Conservation (phyloP, 2,329 filamentous ascomycete genomes). For the Cladosporium sp. region DNA sequence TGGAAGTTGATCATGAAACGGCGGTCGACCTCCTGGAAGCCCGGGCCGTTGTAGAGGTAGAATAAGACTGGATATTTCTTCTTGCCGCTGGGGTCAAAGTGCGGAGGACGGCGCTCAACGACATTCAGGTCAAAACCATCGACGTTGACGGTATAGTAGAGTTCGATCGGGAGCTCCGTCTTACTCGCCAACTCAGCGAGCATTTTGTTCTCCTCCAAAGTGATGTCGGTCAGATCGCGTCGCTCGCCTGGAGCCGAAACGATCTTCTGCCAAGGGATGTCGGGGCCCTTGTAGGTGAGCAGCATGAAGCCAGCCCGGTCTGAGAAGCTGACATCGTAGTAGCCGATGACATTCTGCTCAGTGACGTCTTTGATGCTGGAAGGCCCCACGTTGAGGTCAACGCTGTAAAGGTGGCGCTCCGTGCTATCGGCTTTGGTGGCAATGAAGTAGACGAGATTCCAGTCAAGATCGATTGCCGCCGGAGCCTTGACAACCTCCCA, state of each 20-base stretch:
- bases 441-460: slow-evolving; percentile 86
- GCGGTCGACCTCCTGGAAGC: slow-evolving; percentile 82
- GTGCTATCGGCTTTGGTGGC: slow-evolving; percentile 81
- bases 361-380: slow-evolving; percentile 63
- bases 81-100: slow-evolving; percentile 63
- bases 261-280: slow-evolving; percentile 85
- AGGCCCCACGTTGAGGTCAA: slow-evolving; percentile 68
- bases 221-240: slow-evolving; percentile 54
- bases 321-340: slow-evolving; percentile 80
- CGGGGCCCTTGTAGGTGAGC: slow-evolving; percentile 77
- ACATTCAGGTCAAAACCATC: slow-evolving; percentile 67
- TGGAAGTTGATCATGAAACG: slow-evolving; percentile 83
- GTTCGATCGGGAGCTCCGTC: slow-evolving; percentile 74
- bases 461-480: slow-evolving; percentile 73
- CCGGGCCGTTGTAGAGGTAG: slow-evolving; percentile 87
- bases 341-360: slow-evolving; percentile 65
- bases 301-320: slow-evolving; percentile 73
- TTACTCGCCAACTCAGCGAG: slow-evolving; percentile 64
- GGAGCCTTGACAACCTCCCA: slow-evolving; percentile 91
- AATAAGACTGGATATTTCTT: slow-evolving; percentile 93
- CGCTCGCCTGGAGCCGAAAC: slow-evolving; percentile 70
- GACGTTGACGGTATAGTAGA: slow-evolving; percentile 79
- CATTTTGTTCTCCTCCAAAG: slow-evolving; percentile 70
- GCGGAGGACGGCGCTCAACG: slow-evolving; percentile 79
- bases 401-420: slow-evolving; percentile 86